Conservation (phyloP, 2,329 filamentous ascomycete species). For the Colletotrichum noveboracense region DNA sequence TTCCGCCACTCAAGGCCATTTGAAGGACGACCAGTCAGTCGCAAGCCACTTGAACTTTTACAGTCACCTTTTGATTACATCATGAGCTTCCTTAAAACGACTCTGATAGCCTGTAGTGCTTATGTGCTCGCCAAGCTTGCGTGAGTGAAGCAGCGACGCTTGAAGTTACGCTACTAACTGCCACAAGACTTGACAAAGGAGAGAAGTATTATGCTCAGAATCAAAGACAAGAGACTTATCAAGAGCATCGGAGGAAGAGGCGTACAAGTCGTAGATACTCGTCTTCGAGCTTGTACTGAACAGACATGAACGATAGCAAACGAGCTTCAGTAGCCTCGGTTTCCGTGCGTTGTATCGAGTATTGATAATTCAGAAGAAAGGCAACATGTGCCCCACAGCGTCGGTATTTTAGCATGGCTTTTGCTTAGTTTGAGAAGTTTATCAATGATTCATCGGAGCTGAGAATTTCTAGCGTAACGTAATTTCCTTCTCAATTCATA, state of each 20-base stretch:
- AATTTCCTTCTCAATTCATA: no score
- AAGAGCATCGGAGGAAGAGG: not conserved
- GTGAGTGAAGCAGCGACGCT: not conserved
- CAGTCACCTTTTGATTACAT: no score
- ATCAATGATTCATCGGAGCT: no score
- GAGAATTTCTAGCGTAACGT: no score
- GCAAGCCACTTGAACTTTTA: not conserved
- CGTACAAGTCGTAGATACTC: not conserved
- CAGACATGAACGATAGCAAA: not conserved
- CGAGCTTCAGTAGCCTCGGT: not conserved
- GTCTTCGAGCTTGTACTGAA: not conserved
- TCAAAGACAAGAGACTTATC: not conserved
- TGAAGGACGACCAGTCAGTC: not conserved
- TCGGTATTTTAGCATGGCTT: no score
- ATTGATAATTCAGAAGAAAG: no score
- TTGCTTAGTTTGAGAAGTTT: not conserved
- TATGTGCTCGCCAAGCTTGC: not conserved
- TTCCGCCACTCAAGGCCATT: rapidly evolving
- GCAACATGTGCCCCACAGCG: no score
- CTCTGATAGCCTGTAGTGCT: not conserved
- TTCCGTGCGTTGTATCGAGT: no score
- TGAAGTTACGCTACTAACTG: not conserved
- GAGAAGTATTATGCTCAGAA: not conserved
- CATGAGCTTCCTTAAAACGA: not conserved
- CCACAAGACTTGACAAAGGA: not conserved